Percentiles rank a stretch among this genome's conserved stretches.
These are phyloP conservation scores for Aspergillus fumigatus DNA, from an alignment of 2,329 filamentous ascomycete species.

Conservation along the genomic window DNA sequence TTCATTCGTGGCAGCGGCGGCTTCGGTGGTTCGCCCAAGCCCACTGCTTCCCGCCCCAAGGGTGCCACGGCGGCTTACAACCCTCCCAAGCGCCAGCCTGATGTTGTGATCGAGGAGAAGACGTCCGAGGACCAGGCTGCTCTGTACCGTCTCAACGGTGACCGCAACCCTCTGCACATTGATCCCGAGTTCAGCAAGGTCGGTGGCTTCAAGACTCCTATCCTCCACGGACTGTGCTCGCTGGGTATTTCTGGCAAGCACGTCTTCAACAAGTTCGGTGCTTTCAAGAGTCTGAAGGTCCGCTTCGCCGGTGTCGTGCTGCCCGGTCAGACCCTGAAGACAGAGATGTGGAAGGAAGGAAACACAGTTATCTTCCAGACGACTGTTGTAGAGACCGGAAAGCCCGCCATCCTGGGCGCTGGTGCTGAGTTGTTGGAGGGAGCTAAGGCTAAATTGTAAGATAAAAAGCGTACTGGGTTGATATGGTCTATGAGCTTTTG, in stretches of 20 bases:
- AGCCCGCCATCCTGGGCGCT: slow-evolving; percentile 75
- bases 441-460: slow-evolving; percentile 49
- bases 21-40: slow-evolving; percentile 77
- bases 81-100: slow-evolving; percentile 70
- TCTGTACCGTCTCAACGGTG: slow-evolving; percentile 86
- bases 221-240: slow-evolving; percentile 94
- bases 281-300: slow-evolving; percentile 88
- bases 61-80: slow-evolving; percentile 74
- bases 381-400: slow-evolving; percentile 88
- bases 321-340: slow-evolving; percentile 83
- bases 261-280: slow-evolving; percentile 76
- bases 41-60: slow-evolving; percentile 64
- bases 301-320: slow-evolving; percentile 81
- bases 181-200: slow-evolving; percentile 92
- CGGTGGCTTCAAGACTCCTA: slow-evolving; percentile 89
- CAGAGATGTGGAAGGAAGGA: slow-evolving; percentile 91
- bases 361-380: slow-evolving; percentile 77
- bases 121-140: slow-evolving; percentile 90
- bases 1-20: slow-evolving; percentile 90
- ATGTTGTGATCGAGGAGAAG: slow-evolving; percentile 76
- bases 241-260: slow-evolving; percentile 91
- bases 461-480: slow-evolving; percentile 5
- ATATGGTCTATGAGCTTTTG: slow-evolving; percentile 11
- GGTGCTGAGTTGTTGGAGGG: slow-evolving; percentile 66
- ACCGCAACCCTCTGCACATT: slow-evolving; percentile 94